Conservation (phyloP, 768 basidiomycete species). For the Pholiota microspora region DNA sequence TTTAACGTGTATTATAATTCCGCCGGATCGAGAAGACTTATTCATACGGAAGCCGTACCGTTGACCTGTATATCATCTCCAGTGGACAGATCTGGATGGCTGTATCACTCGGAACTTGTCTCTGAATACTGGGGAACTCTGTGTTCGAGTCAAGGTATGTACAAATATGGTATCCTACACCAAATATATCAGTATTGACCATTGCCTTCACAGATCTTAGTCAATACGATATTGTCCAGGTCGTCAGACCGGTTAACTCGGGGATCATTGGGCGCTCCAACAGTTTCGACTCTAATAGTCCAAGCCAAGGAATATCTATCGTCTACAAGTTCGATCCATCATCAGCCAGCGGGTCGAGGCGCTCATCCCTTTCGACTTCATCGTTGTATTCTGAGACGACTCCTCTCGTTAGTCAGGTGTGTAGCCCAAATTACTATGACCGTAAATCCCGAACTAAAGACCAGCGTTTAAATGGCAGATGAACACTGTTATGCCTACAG, state of each 20-base stretch:
- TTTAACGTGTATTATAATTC: slow-evolving; percentile 46
- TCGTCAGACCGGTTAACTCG: slow-evolving; percentile 26
- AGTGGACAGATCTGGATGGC: slow-evolving; percentile 23
- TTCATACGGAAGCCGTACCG: slow-evolving; percentile 42
- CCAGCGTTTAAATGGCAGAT: neutral
- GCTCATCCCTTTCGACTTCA: slow-evolving; percentile 2
- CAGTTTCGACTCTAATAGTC: neutral
- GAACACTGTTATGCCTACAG: neutral
- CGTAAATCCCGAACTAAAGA: neutral
- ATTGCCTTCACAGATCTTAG: slow-evolving; percentile 39
- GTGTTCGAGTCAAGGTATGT: slow-evolving; percentile 41
- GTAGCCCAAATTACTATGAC: neutral
- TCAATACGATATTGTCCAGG: slow-evolving; percentile 50
- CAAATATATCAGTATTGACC: neutral
- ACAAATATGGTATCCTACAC: neutral
- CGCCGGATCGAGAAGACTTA: slow-evolving; percentile 32
- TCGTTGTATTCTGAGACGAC: neutral
- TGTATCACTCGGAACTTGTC: slow-evolving; percentile 47
- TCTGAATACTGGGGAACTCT: slow-evolving; percentile 51
- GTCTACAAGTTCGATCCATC: slow-evolving; percentile 21
- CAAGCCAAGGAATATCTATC: slow-evolving; percentile 17
- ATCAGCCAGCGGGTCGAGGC: neutral
- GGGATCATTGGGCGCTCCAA: neutral
- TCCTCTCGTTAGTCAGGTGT: neutral
- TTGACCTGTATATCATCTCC: slow-evolving; percentile 26